Percentiles rank a stretch among this genome's conserved stretches.
phyloP scores from a whole-genome alignment of 768 basidiomycete species.

The Agrocybe pediades region DNA sequence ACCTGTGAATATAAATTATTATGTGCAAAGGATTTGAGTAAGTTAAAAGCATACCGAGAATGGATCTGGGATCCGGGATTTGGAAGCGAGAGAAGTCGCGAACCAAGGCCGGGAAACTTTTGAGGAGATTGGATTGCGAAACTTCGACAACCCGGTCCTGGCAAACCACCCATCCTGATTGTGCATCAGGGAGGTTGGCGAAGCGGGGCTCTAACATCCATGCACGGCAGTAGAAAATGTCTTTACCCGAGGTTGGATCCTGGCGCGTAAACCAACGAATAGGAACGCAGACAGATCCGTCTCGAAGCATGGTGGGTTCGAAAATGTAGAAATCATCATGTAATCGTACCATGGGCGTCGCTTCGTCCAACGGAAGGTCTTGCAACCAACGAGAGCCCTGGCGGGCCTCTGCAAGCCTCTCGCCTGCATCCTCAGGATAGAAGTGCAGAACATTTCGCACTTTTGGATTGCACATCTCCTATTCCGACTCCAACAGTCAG shows the following conservation, averaged over 20 bases:
- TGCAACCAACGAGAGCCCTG: not conserved
- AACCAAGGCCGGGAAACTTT: too few species aligned
- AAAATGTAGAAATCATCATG: not conserved
- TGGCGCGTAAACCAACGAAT: conserved; percentile 11
- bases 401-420: not conserved
- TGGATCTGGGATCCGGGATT: too few species aligned
- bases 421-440: not conserved
- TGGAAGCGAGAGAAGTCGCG: too few species aligned
- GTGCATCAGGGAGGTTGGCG: not conserved
- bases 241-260: not conserved
- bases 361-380: not conserved
- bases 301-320: not conserved
- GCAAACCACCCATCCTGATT: conserved; percentile 2
- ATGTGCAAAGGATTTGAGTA: too few species aligned
- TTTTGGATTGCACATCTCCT: not conserved
- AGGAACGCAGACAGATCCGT: conserved; percentile 7
- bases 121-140: too few species aligned
- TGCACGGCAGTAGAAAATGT: not conserved
- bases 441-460: not conserved
- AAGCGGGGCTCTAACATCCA: conserved; percentile 4
- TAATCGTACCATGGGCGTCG: not conserved
- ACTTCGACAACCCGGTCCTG: conserved; percentile 7
- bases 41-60: too few species aligned
- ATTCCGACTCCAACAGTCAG: too few species aligned
- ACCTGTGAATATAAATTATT: not conserved